phyloP scores from a whole-genome alignment of 2,329 filamentous ascomycete species.

The Hypoxylon sp. region DNA sequence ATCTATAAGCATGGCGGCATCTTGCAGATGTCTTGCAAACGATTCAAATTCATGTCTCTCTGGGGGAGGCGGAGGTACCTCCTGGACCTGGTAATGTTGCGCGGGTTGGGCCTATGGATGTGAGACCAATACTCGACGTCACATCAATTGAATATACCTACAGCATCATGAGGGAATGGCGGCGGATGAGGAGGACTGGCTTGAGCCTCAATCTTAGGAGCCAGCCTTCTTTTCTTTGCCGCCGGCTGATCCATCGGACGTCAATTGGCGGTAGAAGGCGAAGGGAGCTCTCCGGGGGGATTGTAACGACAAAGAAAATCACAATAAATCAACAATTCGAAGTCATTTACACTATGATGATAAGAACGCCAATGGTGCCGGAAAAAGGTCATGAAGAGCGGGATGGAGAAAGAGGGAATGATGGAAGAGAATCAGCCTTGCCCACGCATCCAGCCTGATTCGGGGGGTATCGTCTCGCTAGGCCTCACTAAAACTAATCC shows the following conservation, averaged over 20 bases:
- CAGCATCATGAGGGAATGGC: slow-evolving; percentile 52
- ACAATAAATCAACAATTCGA: slow-evolving; percentile 19
- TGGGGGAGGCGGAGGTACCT: slow-evolving; percentile 52
- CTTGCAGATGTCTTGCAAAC: slow-evolving; percentile 77
- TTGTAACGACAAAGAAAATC: slow-evolving; percentile 22
- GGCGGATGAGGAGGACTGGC: slow-evolving; percentile 51
- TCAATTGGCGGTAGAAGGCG: slow-evolving; percentile 38
- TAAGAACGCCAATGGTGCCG: slow-evolving; percentile 31
- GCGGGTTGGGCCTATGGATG: slow-evolving; percentile 43
- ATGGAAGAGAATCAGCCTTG: slow-evolving; percentile 23
- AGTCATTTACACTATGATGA: slow-evolving; percentile 38
- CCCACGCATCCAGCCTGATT: slow-evolving; percentile 40
- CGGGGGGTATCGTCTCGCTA: slow-evolving; percentile 29
- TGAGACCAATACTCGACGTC: slow-evolving; percentile 29
- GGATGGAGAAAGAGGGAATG: slow-evolving; percentile 39
- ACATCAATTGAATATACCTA: slow-evolving; percentile 47
- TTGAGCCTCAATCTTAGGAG: slow-evolving; percentile 56
- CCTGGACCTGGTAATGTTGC: slow-evolving; percentile 52
- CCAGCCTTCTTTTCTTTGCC: slow-evolving; percentile 60
- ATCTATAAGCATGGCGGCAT: slow-evolving; percentile 77
- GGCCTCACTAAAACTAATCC: slow-evolving; percentile 12
- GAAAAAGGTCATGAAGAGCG: slow-evolving; percentile 25
- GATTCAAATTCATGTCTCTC: slow-evolving; percentile 76
- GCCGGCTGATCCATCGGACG: slow-evolving; percentile 56
- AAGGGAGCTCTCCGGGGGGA: slow-evolving; percentile 21